These are phyloP conservation scores for Suhomyces terraborum DNA, from an alignment of 1,139 yeast genomes.

Conservation along the genomic window DNA sequence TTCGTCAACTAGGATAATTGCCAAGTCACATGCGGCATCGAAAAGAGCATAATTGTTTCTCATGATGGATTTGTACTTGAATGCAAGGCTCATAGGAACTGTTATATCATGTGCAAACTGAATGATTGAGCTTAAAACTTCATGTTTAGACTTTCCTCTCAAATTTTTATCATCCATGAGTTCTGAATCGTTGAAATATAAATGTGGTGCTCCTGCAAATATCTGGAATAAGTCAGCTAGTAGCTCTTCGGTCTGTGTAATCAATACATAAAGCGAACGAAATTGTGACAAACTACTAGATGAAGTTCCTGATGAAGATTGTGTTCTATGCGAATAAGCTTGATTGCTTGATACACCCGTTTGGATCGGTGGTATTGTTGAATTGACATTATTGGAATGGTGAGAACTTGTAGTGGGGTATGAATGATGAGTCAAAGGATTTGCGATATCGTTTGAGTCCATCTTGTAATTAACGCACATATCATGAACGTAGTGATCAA, in stretches of 20 bases:
- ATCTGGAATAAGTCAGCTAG: slow-evolving; percentile 40
- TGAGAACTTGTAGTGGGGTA: neutral
- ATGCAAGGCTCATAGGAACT: slow-evolving; percentile 37
- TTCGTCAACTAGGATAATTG: slow-evolving; percentile 33
- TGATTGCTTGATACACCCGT: neutral
- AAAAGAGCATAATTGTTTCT: slow-evolving; percentile 26
- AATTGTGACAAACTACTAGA: slow-evolving; percentile 8
- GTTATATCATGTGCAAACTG: slow-evolving; percentile 32
- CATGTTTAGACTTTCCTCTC: slow-evolving; percentile 12
- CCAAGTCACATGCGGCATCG: slow-evolving; percentile 39
- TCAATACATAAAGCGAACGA: slow-evolving; percentile 6
- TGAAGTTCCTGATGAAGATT: slow-evolving; percentile 10
- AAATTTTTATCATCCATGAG: slow-evolving; percentile 27
- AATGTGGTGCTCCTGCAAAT: slow-evolving; percentile 37
- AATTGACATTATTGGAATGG: neutral
- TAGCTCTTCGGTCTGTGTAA: slow-evolving; percentile 18
- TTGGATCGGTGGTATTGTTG: neutral
- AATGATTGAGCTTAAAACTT: slow-evolving; percentile 16
- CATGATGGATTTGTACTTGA: slow-evolving; percentile 24
- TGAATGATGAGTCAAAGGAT: slow-evolving; percentile 3
- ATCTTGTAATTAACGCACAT: slow-evolving; percentile 3
- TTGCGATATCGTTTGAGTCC: slow-evolving; percentile 6
- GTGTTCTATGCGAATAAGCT: slow-evolving; percentile 5
- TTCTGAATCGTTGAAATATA: slow-evolving; percentile 35
- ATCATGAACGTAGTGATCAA: slow-evolving; percentile 18